Base-by-base conservation (phyloP, 352 stramenopile species). In the Phytopythium aichiense region DNA sequence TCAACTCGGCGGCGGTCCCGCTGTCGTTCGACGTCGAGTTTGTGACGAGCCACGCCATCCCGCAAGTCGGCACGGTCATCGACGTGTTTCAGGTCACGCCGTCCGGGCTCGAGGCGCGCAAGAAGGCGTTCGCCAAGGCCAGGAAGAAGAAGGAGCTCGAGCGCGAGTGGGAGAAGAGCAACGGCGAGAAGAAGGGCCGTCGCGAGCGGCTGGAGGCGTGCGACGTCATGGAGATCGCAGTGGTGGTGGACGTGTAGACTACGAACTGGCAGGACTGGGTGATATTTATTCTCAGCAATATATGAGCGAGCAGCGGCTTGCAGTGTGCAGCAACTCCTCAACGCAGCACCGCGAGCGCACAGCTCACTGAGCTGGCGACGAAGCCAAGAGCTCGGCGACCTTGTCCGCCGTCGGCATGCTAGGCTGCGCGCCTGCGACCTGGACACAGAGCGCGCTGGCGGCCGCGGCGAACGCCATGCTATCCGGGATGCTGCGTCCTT, bases 371-470 rank as follows among this genome's bases (percentile, higher is more conserved):
- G 31, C 28, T 7, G 30, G 18, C 25, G 18, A 18, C 30, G 52
- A 46, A 45, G 71, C 65, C 8, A 89, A 53, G 48, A 90, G 74
- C 8, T 57, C 51, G 31, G 56, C 50, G 2, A 77, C 69, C 31
- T 79, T 54, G 0, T 74, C 67, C 1, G 62, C 71, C 5, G 77
- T 76, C 22, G 84, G 84, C 54, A 93, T 83, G 65, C 82, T 91
- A 13, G 81, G 75, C 60, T 91, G 76, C 0, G 86, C 86, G 48
- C 86, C 86, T 28, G 65, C 49, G 30, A 74, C 67, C 54, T 89
- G 77, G 18, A 94, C 81, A 22, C 83, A 92, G 6, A 94, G 48
- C 12, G 85, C 82, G 37, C 72, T 87, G 8, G 82, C 84, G 22
- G 83, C 80, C 11, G 83, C 64, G 0, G 85, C 85, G 20, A 71